Evolutionary conservation across 2,329 filamentous ascomycete genomes (phyloP).

Genomic region (Sporothrix protearum): DNA sequence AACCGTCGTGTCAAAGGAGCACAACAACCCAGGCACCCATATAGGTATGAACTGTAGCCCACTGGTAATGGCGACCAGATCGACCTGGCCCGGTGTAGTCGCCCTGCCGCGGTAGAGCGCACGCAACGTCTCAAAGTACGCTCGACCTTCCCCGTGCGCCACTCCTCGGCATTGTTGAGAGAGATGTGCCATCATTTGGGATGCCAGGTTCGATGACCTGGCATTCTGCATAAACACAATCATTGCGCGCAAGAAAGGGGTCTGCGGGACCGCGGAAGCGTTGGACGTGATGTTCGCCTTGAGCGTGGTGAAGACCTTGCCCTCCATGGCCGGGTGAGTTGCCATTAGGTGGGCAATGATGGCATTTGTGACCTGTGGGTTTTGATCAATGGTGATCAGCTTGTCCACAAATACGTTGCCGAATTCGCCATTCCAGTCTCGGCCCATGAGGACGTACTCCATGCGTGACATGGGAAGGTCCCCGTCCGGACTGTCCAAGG

Average conservation of each 20-base stretch:
- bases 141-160: constrained; percentile 47
- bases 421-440: constrained; percentile 29
- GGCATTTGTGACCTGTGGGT: constrained; percentile 46
- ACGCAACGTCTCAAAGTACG: constrained; percentile 47
- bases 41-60: constrained; percentile 37
- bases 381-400: constrained; percentile 61
- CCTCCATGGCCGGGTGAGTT: constrained; percentile 50
- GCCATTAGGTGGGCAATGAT: constrained; percentile 58
- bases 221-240: constrained; percentile 49
- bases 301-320: constrained; percentile 52
- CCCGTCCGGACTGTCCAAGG: constrained; percentile 25
- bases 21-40: constrained; percentile 53
- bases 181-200: constrained; percentile 44
- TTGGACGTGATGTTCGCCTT: constrained; percentile 52
- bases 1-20: constrained; percentile 44
- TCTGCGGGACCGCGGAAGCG: constrained; percentile 45
- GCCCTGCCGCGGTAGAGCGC: constrained; percentile 34
- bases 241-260: constrained; percentile 56
- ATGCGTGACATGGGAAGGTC: constrained; percentile 28
- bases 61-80: constrained; percentile 3
- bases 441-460: constrained; percentile 28
- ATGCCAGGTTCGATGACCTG: constrained; percentile 35
- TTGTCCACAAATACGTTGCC: constrained; percentile 61
- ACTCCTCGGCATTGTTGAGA: constrained; percentile 43
- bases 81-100: background rate